These are phyloP conservation scores for Cephalotrichum gorgonifer DNA, from an alignment of 2,329 filamentous ascomycete genomes.

Conservation along the genomic window DNA sequence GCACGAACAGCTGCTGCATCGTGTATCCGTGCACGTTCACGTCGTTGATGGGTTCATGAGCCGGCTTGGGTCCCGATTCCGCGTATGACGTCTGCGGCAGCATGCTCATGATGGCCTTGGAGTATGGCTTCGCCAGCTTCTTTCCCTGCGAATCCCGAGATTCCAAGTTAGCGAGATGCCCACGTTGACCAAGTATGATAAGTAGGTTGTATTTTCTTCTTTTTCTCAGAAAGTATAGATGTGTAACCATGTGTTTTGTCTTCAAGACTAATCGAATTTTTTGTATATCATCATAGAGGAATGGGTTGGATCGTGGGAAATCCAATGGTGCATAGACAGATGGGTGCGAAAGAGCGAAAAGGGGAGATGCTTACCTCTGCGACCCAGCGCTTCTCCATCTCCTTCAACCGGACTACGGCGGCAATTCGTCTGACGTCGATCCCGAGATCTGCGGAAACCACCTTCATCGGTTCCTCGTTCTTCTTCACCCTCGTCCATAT, in stretches of 20 bases:
- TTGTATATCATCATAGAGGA: conserved; percentile 49
- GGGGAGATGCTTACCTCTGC: conserved; percentile 51
- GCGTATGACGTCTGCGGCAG: conserved; percentile 56
- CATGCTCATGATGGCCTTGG: conserved; percentile 68
- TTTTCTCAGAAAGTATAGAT: conserved; percentile 24
- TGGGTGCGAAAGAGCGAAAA: conserved; percentile 1
- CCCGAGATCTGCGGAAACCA: conserved; percentile 65
- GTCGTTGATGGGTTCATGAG: conserved; percentile 54
- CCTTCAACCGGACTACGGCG: conserved; percentile 76
- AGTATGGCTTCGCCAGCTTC: conserved; percentile 65
- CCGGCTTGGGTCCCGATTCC: conserved; percentile 35
- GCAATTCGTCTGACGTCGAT: conserved; percentile 78
- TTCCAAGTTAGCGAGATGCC: conserved; percentile 13
- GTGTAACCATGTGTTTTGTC: conserved; percentile 85
- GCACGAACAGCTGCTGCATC: conserved; percentile 54
- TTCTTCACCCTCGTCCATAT: conserved; percentile 61
- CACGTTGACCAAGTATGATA: conserved; percentile 7
- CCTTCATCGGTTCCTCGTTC: conserved; percentile 59
- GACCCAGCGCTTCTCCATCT: conserved; percentile 72
- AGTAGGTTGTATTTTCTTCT: no score
- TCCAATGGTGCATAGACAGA: neutral
- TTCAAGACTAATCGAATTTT: conserved; percentile 99
- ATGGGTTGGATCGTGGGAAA: conserved; percentile 6
- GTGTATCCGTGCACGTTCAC: conserved; percentile 52
- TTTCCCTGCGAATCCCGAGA: conserved; percentile 48